Evolutionary conservation across 306 rosid species (phyloP).

Genomic region (Lotus japonicus): DNA sequence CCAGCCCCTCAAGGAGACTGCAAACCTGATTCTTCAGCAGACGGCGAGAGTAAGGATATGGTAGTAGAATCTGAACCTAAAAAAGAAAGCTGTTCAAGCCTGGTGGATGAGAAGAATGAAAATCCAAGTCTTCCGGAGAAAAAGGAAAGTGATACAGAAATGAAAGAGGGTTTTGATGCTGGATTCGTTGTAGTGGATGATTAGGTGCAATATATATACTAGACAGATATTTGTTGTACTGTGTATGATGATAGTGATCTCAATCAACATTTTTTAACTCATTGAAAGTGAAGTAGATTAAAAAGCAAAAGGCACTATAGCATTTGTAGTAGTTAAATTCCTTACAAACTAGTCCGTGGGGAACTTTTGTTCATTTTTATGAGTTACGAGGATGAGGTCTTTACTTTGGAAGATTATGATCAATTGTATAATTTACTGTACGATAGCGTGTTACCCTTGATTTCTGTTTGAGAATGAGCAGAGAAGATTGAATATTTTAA

Average conservation of each 20-base stretch:
- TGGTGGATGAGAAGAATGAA: constrained; percentile 20
- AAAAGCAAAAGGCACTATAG: background rate
- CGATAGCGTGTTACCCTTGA: background rate
- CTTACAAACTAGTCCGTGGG: background rate
- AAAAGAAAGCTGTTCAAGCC: constrained; percentile 26
- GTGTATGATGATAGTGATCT: constrained; percentile 4
- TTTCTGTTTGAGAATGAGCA: background rate
- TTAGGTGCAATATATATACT: constrained; percentile 2
- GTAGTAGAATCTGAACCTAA: constrained; percentile 26
- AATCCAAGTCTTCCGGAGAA: background rate
- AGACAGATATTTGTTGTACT: constrained; percentile 18
- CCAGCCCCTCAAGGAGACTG: constrained; percentile 23
- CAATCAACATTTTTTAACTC: constrained; percentile 4
- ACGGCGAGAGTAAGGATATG: constrained; percentile 24
- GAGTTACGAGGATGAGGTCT: background rate
- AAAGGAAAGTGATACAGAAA: constrained; percentile 16
- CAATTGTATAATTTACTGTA: background rate
- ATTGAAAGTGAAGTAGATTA: constrained; percentile 3
- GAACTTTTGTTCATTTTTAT: background rate
- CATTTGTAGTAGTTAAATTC: background rate
- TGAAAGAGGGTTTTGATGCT: constrained; percentile 25
- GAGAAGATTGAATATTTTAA: background rate
- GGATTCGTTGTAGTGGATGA: constrained; percentile 48
- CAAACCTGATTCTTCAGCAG: constrained; percentile 25
- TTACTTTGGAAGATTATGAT: background rate